Evolutionary conservation across 2,329 filamentous ascomycete genomes (phyloP).

Genomic region (Epichloe aotearoae): DNA sequence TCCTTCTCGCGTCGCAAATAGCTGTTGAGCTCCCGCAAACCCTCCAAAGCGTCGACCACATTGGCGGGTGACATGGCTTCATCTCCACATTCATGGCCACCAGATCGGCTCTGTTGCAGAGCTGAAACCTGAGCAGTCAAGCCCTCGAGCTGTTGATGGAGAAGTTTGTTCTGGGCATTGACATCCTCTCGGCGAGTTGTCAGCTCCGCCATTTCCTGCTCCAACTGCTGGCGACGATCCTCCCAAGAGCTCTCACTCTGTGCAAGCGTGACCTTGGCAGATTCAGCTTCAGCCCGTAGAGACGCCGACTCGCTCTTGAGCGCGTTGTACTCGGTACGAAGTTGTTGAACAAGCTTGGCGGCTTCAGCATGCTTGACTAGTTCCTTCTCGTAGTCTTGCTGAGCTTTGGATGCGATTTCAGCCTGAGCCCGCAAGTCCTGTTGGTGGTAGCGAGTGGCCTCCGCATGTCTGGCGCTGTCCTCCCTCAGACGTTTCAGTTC

Average conservation of each 20-base stretch:
- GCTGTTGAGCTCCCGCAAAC: conserved; percentile 77
- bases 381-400: conserved; percentile 91
- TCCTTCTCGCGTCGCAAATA: conserved; percentile 94
- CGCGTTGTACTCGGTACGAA: conserved; percentile 70
- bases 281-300: conserved; percentile 70
- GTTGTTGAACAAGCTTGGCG: conserved; percentile 66
- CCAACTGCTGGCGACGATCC: conserved; percentile 65
- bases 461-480: conserved; percentile 65
- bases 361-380: conserved; percentile 91
- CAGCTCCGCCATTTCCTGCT: conserved; percentile 70
- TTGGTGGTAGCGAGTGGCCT: conserved; percentile 72
- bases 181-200: conserved; percentile 70
- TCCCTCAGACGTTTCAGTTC: conserved; percentile 75
- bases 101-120: conserved; percentile 59
- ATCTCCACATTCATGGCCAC: conserved; percentile 34
- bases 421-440: conserved; percentile 88
- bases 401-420: conserved; percentile 82
- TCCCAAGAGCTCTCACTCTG: conserved; percentile 84
- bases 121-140: conserved; percentile 67
- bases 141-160: conserved; percentile 79
- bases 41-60: conserved; percentile 51
- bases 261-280: conserved; percentile 62
- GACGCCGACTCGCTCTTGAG: conserved; percentile 67
- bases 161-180: conserved; percentile 75
- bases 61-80: conserved; percentile 40